Evolutionary conservation across 495 filamentous ascomycete genomes (phyloP).

Genomic region (Penicillium atrosanguineum): DNA sequence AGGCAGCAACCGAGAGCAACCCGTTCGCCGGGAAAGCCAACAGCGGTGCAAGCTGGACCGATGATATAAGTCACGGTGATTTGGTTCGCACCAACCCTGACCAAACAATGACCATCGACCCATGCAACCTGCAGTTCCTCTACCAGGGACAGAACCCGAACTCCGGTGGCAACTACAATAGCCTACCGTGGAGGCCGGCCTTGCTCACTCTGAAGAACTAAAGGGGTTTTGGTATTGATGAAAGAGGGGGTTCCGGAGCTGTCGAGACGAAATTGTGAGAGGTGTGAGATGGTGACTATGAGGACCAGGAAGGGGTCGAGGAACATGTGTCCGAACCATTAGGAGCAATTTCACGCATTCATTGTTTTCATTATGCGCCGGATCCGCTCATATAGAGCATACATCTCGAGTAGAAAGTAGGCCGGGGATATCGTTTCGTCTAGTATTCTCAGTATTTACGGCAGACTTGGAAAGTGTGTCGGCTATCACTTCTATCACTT

Average conservation of each 20-base stretch:
- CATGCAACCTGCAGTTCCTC: constrained; percentile 58
- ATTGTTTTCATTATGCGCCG: too few relatives aligned
- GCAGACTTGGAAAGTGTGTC: too few relatives aligned
- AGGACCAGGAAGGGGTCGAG: too few relatives aligned
- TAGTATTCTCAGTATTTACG: too few relatives aligned
- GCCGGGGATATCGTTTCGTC: too few relatives aligned
- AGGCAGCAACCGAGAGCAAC: constrained; percentile 47
- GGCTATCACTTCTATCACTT: too few relatives aligned
- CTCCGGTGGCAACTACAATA: constrained; percentile 17
- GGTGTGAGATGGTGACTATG: neutral
- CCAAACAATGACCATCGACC: constrained; percentile 55
- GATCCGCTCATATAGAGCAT: too few relatives aligned
- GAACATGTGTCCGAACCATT: too few relatives aligned
- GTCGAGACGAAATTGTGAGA: neutral
- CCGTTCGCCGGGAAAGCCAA: constrained; percentile 64
- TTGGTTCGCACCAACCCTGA: constrained; percentile 52
- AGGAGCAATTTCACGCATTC: too few relatives aligned
- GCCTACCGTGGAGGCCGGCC: constrained; percentile 48
- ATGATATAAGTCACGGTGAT: constrained; percentile 64
- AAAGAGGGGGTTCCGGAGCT: neutral
- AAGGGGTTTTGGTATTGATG: neutral
- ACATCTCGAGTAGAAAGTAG: too few relatives aligned
- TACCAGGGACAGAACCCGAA: constrained; percentile 51
- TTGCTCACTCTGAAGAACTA: constrained; percentile 48
- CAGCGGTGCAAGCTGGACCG: constrained; percentile 60